These are phyloP conservation scores for Primulina tabacum DNA, from an alignment of 257 asterid genomes.

Conservation along the genomic window DNA sequence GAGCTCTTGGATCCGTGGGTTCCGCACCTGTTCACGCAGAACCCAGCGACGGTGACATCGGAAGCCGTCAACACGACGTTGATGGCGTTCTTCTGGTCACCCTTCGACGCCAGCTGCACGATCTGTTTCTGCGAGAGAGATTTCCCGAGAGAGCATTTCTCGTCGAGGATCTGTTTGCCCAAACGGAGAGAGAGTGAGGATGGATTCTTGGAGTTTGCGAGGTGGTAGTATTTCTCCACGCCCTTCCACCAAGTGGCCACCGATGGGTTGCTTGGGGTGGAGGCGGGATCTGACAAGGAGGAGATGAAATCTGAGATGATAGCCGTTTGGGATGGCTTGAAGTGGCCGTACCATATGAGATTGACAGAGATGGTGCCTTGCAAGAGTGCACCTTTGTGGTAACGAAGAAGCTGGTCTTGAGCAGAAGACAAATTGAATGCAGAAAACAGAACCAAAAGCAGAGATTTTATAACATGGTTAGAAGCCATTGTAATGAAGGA, in stretches of 20 bases:
- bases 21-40: slow-evolving; percentile 37
- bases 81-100: slow-evolving; percentile 32
- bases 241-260: slow-evolving; percentile 53
- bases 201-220: slow-evolving; percentile 36
- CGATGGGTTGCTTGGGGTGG: slow-evolving; percentile 31
- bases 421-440: neutral
- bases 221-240: slow-evolving; percentile 42
- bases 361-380: slow-evolving; percentile 40
- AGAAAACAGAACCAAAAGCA: neutral
- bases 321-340: slow-evolving; percentile 46
- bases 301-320: slow-evolving; percentile 42
- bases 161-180: slow-evolving; percentile 34
- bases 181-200: slow-evolving; percentile 29
- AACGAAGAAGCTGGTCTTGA: slow-evolving; percentile 17
- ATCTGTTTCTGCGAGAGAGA: slow-evolving; percentile 36
- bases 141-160: slow-evolving; percentile 36
- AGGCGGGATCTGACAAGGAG: slow-evolving; percentile 32
- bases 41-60: slow-evolving; percentile 37
- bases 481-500: neutral
- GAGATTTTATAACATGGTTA: neutral
- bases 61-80: slow-evolving; percentile 36
- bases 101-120: slow-evolving; percentile 33
- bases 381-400: slow-evolving; percentile 50
- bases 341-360: slow-evolving; percentile 46
- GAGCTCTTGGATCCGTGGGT: slow-evolving; percentile 38